Evolutionary conservation across 768 basidiomycete species (phyloP), one percentile per base, ranked within the genome.

Genomic region (Tulasnella sp.): DNA sequence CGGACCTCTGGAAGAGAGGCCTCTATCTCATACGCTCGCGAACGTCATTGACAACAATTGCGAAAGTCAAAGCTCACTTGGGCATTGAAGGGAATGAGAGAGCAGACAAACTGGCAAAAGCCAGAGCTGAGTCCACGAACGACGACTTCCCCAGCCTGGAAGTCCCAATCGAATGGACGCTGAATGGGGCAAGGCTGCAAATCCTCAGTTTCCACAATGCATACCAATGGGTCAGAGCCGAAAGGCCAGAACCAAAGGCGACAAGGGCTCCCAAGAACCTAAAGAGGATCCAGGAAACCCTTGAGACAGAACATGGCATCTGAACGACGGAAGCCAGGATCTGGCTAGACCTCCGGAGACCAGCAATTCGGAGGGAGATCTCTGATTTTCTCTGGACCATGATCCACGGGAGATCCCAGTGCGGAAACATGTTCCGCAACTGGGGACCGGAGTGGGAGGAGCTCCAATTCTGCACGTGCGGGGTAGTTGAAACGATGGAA

Each of bases 381-480:
- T 2, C 40, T 7, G 71, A 72, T 39, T 72, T 72, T 29, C 39
- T 72, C 15, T 72, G 71, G 71, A 9, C 15, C 3, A 40, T 40
- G 36, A 36, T 72, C 17, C 71, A 72, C n/a, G 71, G 71, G 39
- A 19, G 71, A 3, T 37, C 37, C 1, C 36, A 2, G 11, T 72
- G 71, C 19, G 71, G 71, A n/a, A 25, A 17, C 9, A 31, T 45
- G 29, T 72, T 72, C 17, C 1, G 3, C 4, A 49, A 49, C 3
- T 72, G 71, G 71, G 68, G 39, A 25, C 12, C 12, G 45, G 71
- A 17, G 2, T 72, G 71, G 71, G 71, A 72, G 25, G 71, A 72
- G 3, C 31, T 31, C 19, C 37, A 40, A 25, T 40, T 45, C 37
- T 72, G 71, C 49, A 25, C 42, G 14, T 72, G 71, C 38, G 42